Evolutionary conservation across 1,284 basidiomycete species (phyloP).

Genomic region (Psilocybe mexicana): DNA sequence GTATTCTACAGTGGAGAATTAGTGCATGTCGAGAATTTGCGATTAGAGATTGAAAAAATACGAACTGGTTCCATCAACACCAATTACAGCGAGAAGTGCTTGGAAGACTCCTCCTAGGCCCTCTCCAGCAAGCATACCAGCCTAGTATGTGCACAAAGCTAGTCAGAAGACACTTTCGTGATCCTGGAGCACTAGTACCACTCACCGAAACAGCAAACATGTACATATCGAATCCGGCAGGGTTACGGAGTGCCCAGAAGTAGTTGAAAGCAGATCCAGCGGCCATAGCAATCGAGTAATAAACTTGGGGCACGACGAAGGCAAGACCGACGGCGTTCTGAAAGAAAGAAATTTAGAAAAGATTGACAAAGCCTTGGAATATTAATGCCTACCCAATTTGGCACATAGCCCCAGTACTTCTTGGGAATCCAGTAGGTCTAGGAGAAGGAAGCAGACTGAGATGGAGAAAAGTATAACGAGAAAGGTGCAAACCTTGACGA

Average conservation of each 20-base stretch:
- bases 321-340: conserved; percentile 58
- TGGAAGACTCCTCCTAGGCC: conserved; percentile 70
- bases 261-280: conserved; percentile 44
- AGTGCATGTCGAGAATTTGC: background rate
- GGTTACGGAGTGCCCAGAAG: conserved; percentile 51
- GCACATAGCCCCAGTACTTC: conserved; percentile 55
- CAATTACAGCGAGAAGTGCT: conserved; percentile 52
- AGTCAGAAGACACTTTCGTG: conserved; percentile 3
- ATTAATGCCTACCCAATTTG: conserved; percentile 50
- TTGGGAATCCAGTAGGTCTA: conserved; percentile 52
- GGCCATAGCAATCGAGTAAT: conserved; percentile 56
- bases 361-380: background rate
- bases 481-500: conserved; percentile 39
- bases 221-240: conserved; percentile 53
- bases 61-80: conserved; percentile 50
- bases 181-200: conserved; percentile 5
- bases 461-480: background rate
- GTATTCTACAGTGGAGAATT: conserved; percentile 30
- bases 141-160: conserved; percentile 21
- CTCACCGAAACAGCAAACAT: conserved; percentile 57
- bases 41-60: conserved; percentile 9
- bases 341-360: background rate
- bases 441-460: conserved; percentile 2
- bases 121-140: conserved; percentile 67
- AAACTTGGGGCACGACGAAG: conserved; percentile 52